phyloP scores from a whole-genome alignment of 495 filamentous ascomycete genomes.

The Talaromyces trachyspermus region DNA sequence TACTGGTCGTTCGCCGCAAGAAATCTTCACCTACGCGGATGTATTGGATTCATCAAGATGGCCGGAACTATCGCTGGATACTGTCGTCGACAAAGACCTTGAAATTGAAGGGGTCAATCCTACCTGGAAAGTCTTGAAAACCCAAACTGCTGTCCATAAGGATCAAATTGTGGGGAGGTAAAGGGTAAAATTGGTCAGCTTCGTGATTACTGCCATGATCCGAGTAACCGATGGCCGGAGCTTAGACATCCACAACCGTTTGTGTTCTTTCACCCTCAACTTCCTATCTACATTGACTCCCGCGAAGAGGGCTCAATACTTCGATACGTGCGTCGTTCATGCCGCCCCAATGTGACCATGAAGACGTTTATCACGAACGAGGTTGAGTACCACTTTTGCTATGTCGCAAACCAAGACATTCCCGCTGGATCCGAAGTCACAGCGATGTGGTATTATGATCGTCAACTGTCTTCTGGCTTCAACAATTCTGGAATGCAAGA shows the following conservation, averaged over 20 bases:
- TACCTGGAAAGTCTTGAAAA: slow-evolving; percentile 65
- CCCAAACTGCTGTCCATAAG: slow-evolving; percentile 52
- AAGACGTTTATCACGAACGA: slow-evolving; percentile 72
- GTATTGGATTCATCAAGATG: slow-evolving; percentile 47
- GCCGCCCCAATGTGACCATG: slow-evolving; percentile 72
- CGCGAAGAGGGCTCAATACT: slow-evolving; percentile 74
- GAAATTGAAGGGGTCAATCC: slow-evolving; percentile 43
- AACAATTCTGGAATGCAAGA: slow-evolving; percentile 43
- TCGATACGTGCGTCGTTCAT: slow-evolving; percentile 82
- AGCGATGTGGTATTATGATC: slow-evolving; percentile 57
- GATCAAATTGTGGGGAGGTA: slow-evolving; percentile 75
- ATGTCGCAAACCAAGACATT: slow-evolving; percentile 70
- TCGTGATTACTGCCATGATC: slow-evolving; percentile 65
- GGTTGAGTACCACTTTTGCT: slow-evolving; percentile 79
- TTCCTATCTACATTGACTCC: slow-evolving; percentile 88
- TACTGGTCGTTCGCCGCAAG: slow-evolving; percentile 33
- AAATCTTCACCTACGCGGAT: slow-evolving; percentile 46
- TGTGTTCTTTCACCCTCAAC: slow-evolving; percentile 72
- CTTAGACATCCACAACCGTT: slow-evolving; percentile 76
- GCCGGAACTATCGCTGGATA: slow-evolving; percentile 40
- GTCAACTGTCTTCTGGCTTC: slow-evolving; percentile 37
- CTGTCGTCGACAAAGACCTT: slow-evolving; percentile 32
- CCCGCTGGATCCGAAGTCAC: slow-evolving; percentile 55
- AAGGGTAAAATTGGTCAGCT: slow-evolving; percentile 78
- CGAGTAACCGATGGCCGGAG: slow-evolving; percentile 65